Evolutionary conservation across 2,329 filamentous ascomycete genomes (phyloP).

Genomic region (Ophiognomonia clavigignenti-juglandacearum): DNA sequence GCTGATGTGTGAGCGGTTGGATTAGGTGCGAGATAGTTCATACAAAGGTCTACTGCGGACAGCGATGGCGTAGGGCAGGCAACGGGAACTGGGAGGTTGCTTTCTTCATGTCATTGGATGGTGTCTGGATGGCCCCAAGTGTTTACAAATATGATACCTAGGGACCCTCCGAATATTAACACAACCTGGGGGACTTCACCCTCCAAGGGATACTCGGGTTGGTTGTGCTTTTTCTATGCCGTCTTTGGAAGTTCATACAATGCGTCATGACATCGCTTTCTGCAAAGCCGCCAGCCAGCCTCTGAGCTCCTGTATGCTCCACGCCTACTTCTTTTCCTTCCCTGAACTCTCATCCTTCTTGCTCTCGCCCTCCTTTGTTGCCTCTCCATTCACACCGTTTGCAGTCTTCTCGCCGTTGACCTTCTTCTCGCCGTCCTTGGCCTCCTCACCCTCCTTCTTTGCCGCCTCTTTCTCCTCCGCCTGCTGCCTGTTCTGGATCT

Average conservation of each 20-base stretch:
- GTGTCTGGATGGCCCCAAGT: constrained; percentile 1
- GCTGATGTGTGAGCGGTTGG: constrained; percentile 31
- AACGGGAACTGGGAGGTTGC: not conserved
- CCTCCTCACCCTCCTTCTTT: constrained; percentile 69
- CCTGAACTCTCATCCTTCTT: constrained; percentile 37
- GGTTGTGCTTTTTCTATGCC: constrained; percentile 17
- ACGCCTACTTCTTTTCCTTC: constrained; percentile 16
- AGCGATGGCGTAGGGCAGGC: not conserved
- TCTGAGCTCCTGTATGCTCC: constrained; percentile 1
- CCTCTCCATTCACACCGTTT: constrained; percentile 35
- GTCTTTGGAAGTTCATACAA: constrained; percentile 21
- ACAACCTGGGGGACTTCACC: constrained; percentile 12
- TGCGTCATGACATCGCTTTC: constrained; percentile 5
- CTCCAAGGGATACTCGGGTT: not conserved
- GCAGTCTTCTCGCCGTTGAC: constrained; percentile 36
- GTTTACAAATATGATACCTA: constrained; percentile 15
- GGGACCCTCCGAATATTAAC: constrained; percentile 20
- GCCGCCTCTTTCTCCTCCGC: constrained; percentile 88
- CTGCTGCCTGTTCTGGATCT: constrained; percentile 97
- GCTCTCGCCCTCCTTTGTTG: constrained; percentile 48
- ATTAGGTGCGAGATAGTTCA: no score
- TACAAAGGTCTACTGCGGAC: not conserved
- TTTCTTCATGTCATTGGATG: constrained; percentile 11
- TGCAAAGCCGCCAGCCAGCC: not conserved
- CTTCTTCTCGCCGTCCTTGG: constrained; percentile 54